phyloP scores from a whole-genome alignment of 2,329 filamentous ascomycete genomes.

The Plenodomus lindquistii region DNA sequence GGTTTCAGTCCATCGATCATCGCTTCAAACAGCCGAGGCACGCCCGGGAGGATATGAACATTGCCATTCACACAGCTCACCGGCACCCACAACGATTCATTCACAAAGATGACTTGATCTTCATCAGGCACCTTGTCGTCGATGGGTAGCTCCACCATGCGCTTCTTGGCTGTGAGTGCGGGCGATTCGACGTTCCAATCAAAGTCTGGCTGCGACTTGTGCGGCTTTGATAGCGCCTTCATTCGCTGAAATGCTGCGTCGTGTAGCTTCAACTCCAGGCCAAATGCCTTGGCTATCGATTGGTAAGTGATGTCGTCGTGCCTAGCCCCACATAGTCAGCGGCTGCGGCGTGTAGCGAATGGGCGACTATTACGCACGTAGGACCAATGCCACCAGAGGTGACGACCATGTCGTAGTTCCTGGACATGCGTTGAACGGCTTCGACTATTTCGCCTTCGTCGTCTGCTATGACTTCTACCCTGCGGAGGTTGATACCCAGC shows the following conservation, averaged over 20 bases:
- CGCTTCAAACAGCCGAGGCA: conserved; percentile 80
- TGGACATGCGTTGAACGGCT: conserved; percentile 83
- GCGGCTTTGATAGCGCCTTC: conserved; percentile 76
- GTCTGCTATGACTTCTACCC: conserved; percentile 91
- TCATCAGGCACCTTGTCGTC: conserved; percentile 67
- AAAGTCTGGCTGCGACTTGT: conserved; percentile 73
- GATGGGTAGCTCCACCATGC: conserved; percentile 87
- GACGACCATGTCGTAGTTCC: conserved; percentile 89
- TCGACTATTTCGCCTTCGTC: conserved; percentile 90
- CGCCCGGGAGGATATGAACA: conserved; percentile 87
- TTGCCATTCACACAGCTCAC: conserved; percentile 89
- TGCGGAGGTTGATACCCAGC: conserved; percentile 71
- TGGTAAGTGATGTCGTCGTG: conserved; percentile 98
- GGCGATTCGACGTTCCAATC: conserved; percentile 84
- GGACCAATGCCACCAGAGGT: conserved; percentile 95
- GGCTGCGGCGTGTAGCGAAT: conserved; percentile 10
- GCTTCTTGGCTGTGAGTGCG: conserved; percentile 75
- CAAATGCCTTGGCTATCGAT: conserved; percentile 89
- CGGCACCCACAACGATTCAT: conserved; percentile 87
- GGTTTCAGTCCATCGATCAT: conserved; percentile 79
- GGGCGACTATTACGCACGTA: conserved; percentile 64
- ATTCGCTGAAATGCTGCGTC: conserved; percentile 77
- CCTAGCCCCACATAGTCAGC: conserved; percentile 51
- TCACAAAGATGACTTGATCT: conserved; percentile 77
- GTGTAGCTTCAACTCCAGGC: conserved; percentile 75